Base-by-base conservation (phyloP, 768 basidiomycete genomes). In the Kwoniella shandongensis region DNA sequence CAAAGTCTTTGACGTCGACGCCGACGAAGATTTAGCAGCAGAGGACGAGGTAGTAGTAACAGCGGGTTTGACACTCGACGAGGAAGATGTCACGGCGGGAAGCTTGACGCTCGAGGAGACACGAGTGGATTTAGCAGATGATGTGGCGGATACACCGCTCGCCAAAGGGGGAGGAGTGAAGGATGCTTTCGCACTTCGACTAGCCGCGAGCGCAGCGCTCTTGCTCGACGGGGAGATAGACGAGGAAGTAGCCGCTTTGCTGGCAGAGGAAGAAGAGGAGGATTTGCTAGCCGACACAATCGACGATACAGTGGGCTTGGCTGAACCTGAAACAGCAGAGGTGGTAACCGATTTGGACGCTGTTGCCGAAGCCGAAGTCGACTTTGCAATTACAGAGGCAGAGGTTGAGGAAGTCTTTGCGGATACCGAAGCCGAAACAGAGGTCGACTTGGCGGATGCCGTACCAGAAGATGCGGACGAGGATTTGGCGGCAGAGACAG, bases 351-450 rank as follows among this genome's bases (percentile, higher is more conserved):
- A 25, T 46, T 26, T 30, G 3, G 42, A 44, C 3, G 25, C 42
- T 27, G 54, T 46, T 23, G 48, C 25, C 1, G 59, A 61, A 45
- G 46, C 48, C 20, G 53, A 54, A 25, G 39, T 45, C 4, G 64
- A 58, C 17, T 47, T 47, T 17, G 48, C 18, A n/a, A 40, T 38
- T 41, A 30, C 35, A 18, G 45, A 15, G 23, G 39, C 56, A 17
- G 47, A 53, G 29, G 36, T 44, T 4, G 63, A 58, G 22, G 52
- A 41, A 23, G 48, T 22, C 23, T 45, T 38, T 41, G 30, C 35
- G 17, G 45, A 15, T 30, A 42, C 56, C 22, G 47, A 54, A 32
- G 50, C 23, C 26, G 44, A 53, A 25, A 47, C 30, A 6, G 48
- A 17, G n/a, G 50, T 50, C 8, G 60, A 61, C 18, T 23, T 63